Percentiles rank a stretch among this genome's conserved stretches.
phyloP scores from a whole-genome alignment of 345 rosid genomes.

The Arabis alpina region DNA sequence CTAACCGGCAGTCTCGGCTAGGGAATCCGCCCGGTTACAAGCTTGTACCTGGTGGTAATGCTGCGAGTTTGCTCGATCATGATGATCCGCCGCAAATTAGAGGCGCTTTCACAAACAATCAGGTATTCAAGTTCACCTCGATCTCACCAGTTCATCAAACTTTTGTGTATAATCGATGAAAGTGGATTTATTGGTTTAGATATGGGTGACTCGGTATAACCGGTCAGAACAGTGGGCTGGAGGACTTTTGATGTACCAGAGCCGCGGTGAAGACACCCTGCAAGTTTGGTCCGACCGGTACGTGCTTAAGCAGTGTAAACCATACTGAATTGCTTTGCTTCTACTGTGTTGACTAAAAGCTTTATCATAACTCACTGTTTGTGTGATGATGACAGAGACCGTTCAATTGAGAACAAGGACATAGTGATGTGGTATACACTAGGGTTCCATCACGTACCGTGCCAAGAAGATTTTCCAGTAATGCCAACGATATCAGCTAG shows the following conservation, averaged over 20 bases:
- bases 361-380: neutral
- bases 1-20: slow-evolving; percentile 59
- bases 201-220: slow-evolving; percentile 75
- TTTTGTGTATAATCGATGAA: neutral
- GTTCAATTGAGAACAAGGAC: slow-evolving; percentile 61
- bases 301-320: too few species aligned
- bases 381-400: slow-evolving; percentile 47
- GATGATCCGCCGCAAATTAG: slow-evolving; percentile 86
- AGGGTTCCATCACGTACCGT: slow-evolving; percentile 77
- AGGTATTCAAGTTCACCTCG: slow-evolving; percentile 26
- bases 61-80: slow-evolving; percentile 80
- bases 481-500: slow-evolving; percentile 75
- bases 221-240: slow-evolving; percentile 74
- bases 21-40: slow-evolving; percentile 87
- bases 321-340: too few species aligned
- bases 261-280: slow-evolving; percentile 73
- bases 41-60: slow-evolving; percentile 71
- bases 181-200: slow-evolving; percentile 37
- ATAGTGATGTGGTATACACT: slow-evolving; percentile 78
- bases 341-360: too few species aligned
- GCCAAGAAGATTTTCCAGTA: slow-evolving; percentile 82
- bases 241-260: slow-evolving; percentile 57
- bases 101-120: slow-evolving; percentile 89
- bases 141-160: neutral
- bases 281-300: slow-evolving; percentile 79